Conservation (phyloP, 345 rosid genomes). For the Gossypium arboreum region DNA sequence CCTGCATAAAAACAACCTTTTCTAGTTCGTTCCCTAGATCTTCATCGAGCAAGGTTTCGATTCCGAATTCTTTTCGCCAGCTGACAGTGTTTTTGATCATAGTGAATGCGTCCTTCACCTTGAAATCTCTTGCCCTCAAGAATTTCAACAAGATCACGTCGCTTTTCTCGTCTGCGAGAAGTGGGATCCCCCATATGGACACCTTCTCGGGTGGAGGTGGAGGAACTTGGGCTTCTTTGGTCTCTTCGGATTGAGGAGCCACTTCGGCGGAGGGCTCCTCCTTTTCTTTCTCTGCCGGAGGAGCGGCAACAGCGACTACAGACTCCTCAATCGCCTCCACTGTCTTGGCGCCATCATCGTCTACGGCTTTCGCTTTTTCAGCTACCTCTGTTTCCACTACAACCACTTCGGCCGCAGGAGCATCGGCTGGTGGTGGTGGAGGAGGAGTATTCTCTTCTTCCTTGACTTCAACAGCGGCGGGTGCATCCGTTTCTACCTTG, state of each 20-base stretch:
- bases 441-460: conserved; percentile 24
- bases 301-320: conserved; percentile 48
- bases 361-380: conserved; percentile 42
- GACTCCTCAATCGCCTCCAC: conserved; percentile 91
- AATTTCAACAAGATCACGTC: conserved; percentile 73
- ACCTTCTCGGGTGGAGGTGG: conserved; percentile 43
- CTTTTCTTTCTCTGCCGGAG: conserved; percentile 7
- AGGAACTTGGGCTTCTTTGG: conserved; percentile 22
- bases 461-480: conserved; percentile 23
- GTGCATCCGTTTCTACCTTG: conserved; percentile 23
- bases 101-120: conserved; percentile 60
- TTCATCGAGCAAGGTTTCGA: conserved; percentile 49
- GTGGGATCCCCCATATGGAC: conserved; percentile 70
- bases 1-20: conserved; percentile 76
- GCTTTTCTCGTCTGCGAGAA: conserved; percentile 64
- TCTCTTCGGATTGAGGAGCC: conserved; percentile 19
- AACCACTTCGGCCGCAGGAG: conserved; percentile 12
- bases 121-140: conserved; percentile 84
- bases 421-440: conserved; percentile 7
- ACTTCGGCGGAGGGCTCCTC: conserved; percentile 24
- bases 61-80: conserved; percentile 71
- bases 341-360: conserved; percentile 75
- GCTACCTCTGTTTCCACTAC: conserved; percentile 29
- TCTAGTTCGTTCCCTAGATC: conserved; percentile 65
- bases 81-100: conserved; percentile 71